These are phyloP conservation scores for Dimargaris cristalligena DNA, from an alignment of 192 early-diverging fungal species.

Conservation along the genomic window DNA sequence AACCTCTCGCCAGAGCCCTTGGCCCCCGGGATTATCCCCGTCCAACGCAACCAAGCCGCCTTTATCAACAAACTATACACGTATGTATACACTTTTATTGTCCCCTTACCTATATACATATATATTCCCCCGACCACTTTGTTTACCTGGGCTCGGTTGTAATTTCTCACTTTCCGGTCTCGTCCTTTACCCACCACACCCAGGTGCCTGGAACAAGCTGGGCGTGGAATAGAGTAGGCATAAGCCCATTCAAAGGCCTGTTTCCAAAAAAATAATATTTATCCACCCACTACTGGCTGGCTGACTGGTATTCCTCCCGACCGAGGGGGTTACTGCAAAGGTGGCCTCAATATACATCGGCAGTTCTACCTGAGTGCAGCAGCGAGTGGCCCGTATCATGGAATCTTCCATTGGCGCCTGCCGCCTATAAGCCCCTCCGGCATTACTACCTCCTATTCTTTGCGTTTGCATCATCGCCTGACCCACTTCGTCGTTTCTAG, in stretches of 20 bases:
- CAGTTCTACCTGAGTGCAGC: no score
- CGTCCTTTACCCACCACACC: not conserved
- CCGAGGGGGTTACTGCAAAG: no score
- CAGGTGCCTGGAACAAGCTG: not conserved
- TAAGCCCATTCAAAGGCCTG: not conserved
- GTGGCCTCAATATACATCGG: no score
- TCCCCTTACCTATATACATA: not conserved
- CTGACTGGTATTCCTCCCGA: no score
- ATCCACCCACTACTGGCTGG: not conserved
- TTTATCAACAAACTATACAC: constrained; percentile 10
- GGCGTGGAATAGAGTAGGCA: not conserved
- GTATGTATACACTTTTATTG: not conserved
- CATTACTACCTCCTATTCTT: no score
- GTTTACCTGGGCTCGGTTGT: not conserved
- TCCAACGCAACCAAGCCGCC: not conserved
- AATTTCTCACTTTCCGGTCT: not conserved
- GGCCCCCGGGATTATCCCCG: not conserved
- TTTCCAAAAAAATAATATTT: not conserved
- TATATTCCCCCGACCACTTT: not conserved
- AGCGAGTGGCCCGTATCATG: no score
- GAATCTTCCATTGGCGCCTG: no score
- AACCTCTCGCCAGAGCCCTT: not conserved
- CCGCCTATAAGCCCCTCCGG: no score
- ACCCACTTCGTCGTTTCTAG: no score
- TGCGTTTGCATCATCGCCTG: no score